phyloP scores from a whole-genome alignment of 306 rosid genomes.

The Cucumis hystrix region DNA sequence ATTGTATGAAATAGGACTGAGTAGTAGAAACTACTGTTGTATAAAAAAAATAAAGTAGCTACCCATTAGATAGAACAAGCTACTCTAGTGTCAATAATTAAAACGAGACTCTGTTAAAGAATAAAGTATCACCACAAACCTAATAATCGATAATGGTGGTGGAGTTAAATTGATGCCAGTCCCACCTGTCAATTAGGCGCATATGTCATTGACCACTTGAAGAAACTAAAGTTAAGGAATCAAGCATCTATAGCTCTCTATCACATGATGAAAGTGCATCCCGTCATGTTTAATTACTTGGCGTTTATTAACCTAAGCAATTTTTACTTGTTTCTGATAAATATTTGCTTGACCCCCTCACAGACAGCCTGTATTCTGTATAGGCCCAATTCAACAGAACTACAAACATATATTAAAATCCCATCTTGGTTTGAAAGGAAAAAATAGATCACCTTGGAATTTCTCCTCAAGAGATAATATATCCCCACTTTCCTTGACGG shows the following conservation, averaged over 20 bases:
- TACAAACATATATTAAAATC: background rate
- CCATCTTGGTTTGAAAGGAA: conserved; percentile 3
- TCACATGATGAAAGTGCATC: background rate
- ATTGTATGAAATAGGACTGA: background rate
- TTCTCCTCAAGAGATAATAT: conserved; percentile 91
- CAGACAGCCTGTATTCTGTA: background rate
- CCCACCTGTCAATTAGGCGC: conserved; percentile 48
- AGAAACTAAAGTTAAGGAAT: background rate
- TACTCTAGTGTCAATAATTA: background rate
- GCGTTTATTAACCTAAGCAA: background rate
- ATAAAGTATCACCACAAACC: conserved; percentile 29
- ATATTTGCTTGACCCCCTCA: background rate
- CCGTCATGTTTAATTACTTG: background rate
- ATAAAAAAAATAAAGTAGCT: background rate
- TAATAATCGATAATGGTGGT: conserved; percentile 73
- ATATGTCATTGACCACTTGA: background rate
- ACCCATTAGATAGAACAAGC: background rate
- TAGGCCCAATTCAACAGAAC: background rate
- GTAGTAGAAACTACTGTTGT: background rate
- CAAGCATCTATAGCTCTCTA: background rate
- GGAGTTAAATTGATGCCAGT: conserved; percentile 98
- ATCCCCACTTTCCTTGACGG: conserved; percentile 92
- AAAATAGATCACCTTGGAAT: conserved; percentile 56
- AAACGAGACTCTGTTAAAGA: background rate
- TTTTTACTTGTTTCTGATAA: background rate